These are phyloP conservation scores for Penicillium sclerotigenum DNA, from an alignment of 2,329 filamentous ascomycete genomes.

Conservation along the genomic window DNA sequence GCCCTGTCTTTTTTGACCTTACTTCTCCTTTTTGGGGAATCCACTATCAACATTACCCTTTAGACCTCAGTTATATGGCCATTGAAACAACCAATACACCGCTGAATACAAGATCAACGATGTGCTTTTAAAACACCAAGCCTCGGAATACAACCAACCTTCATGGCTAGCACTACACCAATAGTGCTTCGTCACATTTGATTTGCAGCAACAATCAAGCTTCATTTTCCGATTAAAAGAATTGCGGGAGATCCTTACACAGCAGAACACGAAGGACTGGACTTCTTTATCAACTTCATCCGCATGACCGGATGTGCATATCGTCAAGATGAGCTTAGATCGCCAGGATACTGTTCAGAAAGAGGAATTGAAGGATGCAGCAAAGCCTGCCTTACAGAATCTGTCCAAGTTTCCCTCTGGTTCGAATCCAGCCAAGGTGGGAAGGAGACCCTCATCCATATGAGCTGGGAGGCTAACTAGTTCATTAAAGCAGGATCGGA, in stretches of 20 bases:
- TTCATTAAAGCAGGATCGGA: conserved; percentile 11
- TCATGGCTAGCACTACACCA: conserved; percentile 21
- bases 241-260: neutral
- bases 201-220: neutral
- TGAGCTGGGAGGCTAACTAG: neutral
- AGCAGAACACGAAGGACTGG: neutral
- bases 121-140: conserved; percentile 18
- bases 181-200: conserved; percentile 3
- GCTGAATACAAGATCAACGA: conserved; percentile 8
- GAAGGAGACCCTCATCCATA: neutral
- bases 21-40: neutral
- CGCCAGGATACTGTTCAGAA: conserved; percentile 27
- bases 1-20: neutral
- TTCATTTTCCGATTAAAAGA: neutral
- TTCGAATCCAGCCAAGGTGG: neutral
- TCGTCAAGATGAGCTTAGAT: conserved; percentile 36
- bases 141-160: conserved; percentile 12
- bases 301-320: conserved; percentile 7
- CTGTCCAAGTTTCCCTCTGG: conserved; percentile 23
- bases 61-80: neutral
- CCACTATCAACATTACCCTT: neutral
- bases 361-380: conserved; percentile 18
- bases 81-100: neutral
- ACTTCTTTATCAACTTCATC: neutral
- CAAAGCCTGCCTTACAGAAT: conserved; percentile 18